Conservation (phyloP, 805 yeast species). For the Cyberlindnera mrakii region DNA sequence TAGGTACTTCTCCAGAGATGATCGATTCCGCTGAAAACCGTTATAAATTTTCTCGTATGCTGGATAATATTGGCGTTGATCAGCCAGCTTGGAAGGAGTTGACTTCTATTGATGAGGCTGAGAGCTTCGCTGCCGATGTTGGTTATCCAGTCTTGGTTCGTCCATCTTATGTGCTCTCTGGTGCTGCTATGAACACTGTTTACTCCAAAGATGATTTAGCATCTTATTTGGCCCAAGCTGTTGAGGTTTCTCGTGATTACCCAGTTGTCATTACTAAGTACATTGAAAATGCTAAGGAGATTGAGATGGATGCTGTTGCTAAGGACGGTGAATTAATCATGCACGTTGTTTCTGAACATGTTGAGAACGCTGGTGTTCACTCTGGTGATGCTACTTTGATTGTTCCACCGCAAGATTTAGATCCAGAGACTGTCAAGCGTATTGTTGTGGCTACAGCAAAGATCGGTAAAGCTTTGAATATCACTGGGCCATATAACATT, state of each 20-base stretch:
- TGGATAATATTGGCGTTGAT: slow-evolving; percentile 93
- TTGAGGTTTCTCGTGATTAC: slow-evolving; percentile 94
- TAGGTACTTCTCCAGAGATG: slow-evolving; percentile 98
- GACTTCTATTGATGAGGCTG: slow-evolving; percentile 89
- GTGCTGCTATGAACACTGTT: slow-evolving; percentile 99
- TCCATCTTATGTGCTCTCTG: slow-evolving; percentile 94
- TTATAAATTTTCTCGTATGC: slow-evolving; percentile 95
- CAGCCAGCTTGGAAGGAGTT: slow-evolving; percentile 99
- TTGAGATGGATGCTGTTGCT: slow-evolving; percentile 99
- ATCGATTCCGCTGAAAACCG: slow-evolving; percentile 98
- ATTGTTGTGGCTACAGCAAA: slow-evolving; percentile 94
- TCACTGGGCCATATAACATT: slow-evolving; percentile 96
- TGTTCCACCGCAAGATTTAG: slow-evolving; percentile 95
- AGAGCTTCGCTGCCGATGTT: slow-evolving; percentile 82
- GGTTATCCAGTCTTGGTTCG: slow-evolving; percentile 94
- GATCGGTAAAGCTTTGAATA: slow-evolving; percentile 89
- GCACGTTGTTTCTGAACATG: slow-evolving; percentile 98
- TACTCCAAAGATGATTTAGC: slow-evolving; percentile 86
- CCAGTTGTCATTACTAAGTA: slow-evolving; percentile 97
- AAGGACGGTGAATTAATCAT: slow-evolving; percentile 87
- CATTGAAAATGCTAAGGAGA: slow-evolving; percentile 95
- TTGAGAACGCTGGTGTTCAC: slow-evolving; percentile 98
- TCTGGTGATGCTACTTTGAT: slow-evolving; percentile 98
- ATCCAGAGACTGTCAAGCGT: slow-evolving; percentile 83
- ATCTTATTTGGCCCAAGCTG: slow-evolving; percentile 86